These are phyloP conservation scores for Glarea lozoyensis DNA, from an alignment of 495 filamentous ascomycete species.

Conservation along the genomic window DNA sequence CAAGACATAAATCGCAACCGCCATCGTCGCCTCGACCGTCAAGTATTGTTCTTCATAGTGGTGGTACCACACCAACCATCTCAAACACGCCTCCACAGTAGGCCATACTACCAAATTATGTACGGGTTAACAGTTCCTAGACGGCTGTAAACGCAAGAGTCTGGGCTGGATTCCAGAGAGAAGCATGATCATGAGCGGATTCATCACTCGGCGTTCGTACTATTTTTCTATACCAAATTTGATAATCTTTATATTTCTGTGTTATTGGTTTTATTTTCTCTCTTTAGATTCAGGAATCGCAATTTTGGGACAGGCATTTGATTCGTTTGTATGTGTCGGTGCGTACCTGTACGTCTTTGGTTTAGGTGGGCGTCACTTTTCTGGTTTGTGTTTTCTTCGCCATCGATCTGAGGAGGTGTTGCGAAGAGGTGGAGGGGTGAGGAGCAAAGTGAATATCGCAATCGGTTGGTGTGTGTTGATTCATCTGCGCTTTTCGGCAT, in stretches of 20 bases:
- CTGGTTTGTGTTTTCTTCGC: too few relatives aligned
- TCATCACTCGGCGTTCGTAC: neutral
- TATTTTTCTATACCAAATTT: slow-evolving; percentile 4
- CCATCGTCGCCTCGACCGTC: slow-evolving; percentile 16
- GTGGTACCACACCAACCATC: slow-evolving; percentile 24
- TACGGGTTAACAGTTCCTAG: neutral
- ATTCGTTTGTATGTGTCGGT: slow-evolving; percentile 1
- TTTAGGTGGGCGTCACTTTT: too few relatives aligned
- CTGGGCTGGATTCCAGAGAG: slow-evolving; percentile 6
- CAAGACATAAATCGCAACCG: slow-evolving; percentile 30
- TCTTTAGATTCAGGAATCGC: neutral
- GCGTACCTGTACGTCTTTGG: too few relatives aligned
- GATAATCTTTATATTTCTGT: neutral
- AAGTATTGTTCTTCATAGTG: slow-evolving; percentile 17
- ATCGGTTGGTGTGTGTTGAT: too few relatives aligned
- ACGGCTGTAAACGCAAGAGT: neutral
- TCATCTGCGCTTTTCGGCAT: too few relatives aligned
- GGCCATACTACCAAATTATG: neutral
- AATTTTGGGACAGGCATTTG: too few relatives aligned
- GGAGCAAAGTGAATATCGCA: too few relatives aligned
- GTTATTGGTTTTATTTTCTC: slow-evolving; percentile 2
- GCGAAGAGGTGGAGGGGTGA: too few relatives aligned
- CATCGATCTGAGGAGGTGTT: too few relatives aligned
- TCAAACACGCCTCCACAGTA: slow-evolving; percentile 27
- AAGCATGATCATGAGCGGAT: neutral